Percentiles rank a stretch among this genome's conserved stretches.
Evolutionary conservation across 768 basidiomycete species (phyloP).

Genomic region (Holtermanniella nyarrowii): DNA sequence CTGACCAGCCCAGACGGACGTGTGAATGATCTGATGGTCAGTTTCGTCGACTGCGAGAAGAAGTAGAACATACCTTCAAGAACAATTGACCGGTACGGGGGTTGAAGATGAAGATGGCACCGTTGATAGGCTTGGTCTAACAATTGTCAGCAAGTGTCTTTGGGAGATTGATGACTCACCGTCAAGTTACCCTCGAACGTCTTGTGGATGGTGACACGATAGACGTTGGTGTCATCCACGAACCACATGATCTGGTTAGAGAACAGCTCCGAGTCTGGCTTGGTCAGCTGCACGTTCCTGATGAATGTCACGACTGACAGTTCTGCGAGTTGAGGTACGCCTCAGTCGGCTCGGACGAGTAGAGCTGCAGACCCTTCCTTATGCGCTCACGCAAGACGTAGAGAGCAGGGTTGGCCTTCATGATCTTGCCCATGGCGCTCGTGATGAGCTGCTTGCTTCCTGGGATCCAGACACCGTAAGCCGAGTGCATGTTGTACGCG

Average conservation of each 20-base stretch:
- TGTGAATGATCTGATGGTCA: constrained; percentile 66
- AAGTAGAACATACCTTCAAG: constrained; percentile 50
- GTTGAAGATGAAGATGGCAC: constrained; percentile 98
- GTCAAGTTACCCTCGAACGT: constrained; percentile 99
- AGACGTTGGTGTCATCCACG: constrained; percentile 99
- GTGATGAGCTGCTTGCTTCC: constrained; percentile 96
- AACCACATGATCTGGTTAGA: constrained; percentile 99
- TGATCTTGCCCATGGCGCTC: constrained; percentile 98
- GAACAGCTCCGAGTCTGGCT: constrained; percentile 77
- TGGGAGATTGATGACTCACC: constrained; percentile 59
- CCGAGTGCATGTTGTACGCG: constrained; percentile 97
- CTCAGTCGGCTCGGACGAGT: constrained; percentile 98
- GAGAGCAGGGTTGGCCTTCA: constrained; percentile 98
- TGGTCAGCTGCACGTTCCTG: background rate
- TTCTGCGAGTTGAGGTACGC: constrained; percentile 94
- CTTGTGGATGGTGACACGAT: constrained; percentile 77
- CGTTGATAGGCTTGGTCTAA: constrained; percentile 47
- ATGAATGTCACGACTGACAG: constrained; percentile 37
- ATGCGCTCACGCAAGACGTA: constrained; percentile 98
- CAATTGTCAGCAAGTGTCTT: background rate
- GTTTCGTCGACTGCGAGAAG: background rate
- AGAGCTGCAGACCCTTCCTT: constrained; percentile 92
- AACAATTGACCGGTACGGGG: constrained; percentile 96
- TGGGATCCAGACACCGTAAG: constrained; percentile 98
- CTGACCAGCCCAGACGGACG: constrained; percentile 99